Conservation (phyloP, 345 rosid genomes). For the Salix caprea region DNA sequence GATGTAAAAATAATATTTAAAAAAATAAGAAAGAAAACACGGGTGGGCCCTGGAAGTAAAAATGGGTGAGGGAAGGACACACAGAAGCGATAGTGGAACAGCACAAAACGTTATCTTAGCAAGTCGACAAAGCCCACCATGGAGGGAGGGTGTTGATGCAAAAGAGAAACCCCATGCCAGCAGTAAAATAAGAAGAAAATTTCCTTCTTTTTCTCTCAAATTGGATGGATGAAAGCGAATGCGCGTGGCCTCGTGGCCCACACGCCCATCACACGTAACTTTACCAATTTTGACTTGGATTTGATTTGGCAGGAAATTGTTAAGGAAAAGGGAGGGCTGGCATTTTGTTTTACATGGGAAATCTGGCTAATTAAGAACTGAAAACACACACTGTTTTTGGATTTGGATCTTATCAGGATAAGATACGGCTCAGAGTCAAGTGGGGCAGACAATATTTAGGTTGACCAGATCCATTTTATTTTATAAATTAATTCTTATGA, state of each 20-base stretch:
- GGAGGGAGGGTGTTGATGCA: constrained; percentile 22
- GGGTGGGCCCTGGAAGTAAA: background rate
- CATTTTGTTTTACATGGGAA: background rate
- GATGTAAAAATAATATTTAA: too few species aligned
- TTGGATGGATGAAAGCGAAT: background rate
- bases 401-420: background rate
- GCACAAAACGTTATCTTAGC: constrained; percentile 45
- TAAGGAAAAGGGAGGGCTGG: background rate
- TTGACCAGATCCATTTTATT: constrained; percentile 19
- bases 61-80: constrained; percentile 1
- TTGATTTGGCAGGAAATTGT: background rate
- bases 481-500: background rate
- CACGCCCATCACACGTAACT: too few species aligned
- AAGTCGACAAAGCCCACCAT: constrained; percentile 39
- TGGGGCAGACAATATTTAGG: constrained; percentile 5
- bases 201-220: background rate
- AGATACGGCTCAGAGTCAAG: background rate
- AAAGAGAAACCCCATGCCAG: background rate
- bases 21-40: background rate
- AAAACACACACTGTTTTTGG: too few species aligned
- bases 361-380: background rate
- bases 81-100: constrained; percentile 18
- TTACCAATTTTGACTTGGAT: background rate
- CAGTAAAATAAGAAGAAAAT: background rate
- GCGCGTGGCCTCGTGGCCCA: constrained; percentile 1